Evolutionary conservation across 2,329 filamentous ascomycete genomes (phyloP), one percentile per base, ranked within the genome.

Genomic region (Sarocladium oryzae): DNA sequence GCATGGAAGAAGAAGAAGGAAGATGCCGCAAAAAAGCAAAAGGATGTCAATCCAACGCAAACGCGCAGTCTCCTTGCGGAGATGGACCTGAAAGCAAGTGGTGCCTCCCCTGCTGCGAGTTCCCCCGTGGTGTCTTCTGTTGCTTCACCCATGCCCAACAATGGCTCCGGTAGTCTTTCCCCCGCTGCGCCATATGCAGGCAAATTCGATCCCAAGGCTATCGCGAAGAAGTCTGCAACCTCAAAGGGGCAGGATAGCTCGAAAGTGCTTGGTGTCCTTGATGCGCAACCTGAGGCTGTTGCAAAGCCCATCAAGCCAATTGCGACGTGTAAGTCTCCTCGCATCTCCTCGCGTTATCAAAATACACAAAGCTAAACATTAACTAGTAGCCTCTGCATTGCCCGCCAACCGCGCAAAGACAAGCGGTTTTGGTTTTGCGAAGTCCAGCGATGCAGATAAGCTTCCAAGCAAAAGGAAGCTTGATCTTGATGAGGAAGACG

Each of bases 1-100:
- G 88, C 88, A 52, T 96, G 90, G 91, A 96, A 96, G 70, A 87
- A 89, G 68, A 92, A 91, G 69, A 85, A 89, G 64, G 87, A 89
- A 56, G 82, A 84, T 63, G 85, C 85, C 58, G 85, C 85, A 59
- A 79, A 79, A 56, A 88, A 88, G 64, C 81, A 87, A 63, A 84
- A 82, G 61, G 81, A 86, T 60, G 77, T 84, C 40, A 82, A 81
- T 50, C 74, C 80, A 36, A 81, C 79, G 53, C 83, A 82, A 56
- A 79, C 84, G 35, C 76, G 81, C 58, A 86, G 79, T 59, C 78
- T 89, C 51, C 72, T 86, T 52, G 82, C 85, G 60, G 82, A 86
- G 66, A 89, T 87, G 76, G 87, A 86, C 65, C 82, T 82, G 63
- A 89, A 81, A 68, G 78, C 80, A 50, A 80, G 73, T 55, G 70